A percentile compares a stretch with the other conserved stretches of the same genome.
Conservation (phyloP, 768 basidiomycete genomes). For the Mycena capillaripes region DNA sequence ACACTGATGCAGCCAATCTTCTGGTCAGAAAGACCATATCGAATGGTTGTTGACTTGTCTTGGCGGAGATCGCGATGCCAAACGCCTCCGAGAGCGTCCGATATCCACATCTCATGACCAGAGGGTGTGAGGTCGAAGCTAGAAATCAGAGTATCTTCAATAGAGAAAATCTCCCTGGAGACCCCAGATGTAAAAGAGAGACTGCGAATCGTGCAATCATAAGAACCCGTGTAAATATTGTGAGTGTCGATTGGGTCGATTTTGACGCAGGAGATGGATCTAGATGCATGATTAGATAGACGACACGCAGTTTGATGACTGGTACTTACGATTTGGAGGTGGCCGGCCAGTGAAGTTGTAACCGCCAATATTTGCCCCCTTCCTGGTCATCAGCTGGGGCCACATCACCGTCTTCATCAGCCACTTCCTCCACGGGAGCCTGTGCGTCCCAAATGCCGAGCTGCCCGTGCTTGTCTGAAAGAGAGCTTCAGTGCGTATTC, state of each 20-base stretch:
- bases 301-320: not conserved
- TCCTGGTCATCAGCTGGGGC: constrained; percentile 57
- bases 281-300: not conserved
- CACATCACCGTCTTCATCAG: constrained; percentile 74
- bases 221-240: constrained; percentile 83
- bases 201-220: constrained; percentile 83
- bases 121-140: constrained; percentile 77
- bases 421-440: constrained; percentile 73
- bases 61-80: constrained; percentile 86
- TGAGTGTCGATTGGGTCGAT: constrained; percentile 83
- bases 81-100: constrained; percentile 77
- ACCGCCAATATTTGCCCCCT: constrained; percentile 83
- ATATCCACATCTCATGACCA: constrained; percentile 89
- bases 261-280: constrained; percentile 82
- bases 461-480: constrained; percentile 83
- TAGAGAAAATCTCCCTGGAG: constrained; percentile 77
- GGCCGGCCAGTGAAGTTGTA: constrained; percentile 90
- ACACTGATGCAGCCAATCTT: constrained; percentile 88
- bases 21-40: constrained; percentile 76
- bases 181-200: constrained; percentile 81
- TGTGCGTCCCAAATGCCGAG: constrained; percentile 91
- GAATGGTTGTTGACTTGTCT: constrained; percentile 63
- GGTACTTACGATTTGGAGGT: constrained; percentile 74
- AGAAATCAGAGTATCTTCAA: constrained; percentile 73
- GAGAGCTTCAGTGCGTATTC: constrained; percentile 1